phyloP scores from a whole-genome alignment of 768 basidiomycete genomes.

The Psilocybe azurescens region DNA sequence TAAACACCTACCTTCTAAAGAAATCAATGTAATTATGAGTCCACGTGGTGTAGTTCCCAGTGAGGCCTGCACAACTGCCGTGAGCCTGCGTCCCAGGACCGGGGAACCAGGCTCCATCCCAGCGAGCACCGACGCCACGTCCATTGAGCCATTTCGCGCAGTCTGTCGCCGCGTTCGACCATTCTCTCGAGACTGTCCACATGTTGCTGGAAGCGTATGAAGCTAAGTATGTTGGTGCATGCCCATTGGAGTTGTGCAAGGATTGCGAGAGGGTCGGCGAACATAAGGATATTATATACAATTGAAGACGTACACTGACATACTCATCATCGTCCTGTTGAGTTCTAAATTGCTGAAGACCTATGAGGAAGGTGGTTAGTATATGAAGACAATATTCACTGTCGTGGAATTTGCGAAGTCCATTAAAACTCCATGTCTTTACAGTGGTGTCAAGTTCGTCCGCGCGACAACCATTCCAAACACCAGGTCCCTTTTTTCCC shows the following conservation, averaged over 20 bases:
- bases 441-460: slow-evolving; percentile 55
- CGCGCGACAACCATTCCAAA: slow-evolving; percentile 20
- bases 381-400: background rate
- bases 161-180: slow-evolving; percentile 76
- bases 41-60: slow-evolving; percentile 61
- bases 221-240: slow-evolving; percentile 52
- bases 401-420: slow-evolving; percentile 54
- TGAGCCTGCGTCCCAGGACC: slow-evolving; percentile 44
- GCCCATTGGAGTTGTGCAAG: slow-evolving; percentile 43
- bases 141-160: slow-evolving; percentile 86
- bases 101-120: slow-evolving; percentile 56
- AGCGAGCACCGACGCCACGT: slow-evolving; percentile 68
- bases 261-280: background rate
- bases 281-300: background rate
- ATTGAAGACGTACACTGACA: slow-evolving; percentile 46
- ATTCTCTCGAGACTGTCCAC: slow-evolving; percentile 80
- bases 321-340: slow-evolving; percentile 59
- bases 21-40: slow-evolving; percentile 66
- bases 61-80: slow-evolving; percentile 67
- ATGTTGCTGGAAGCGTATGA: slow-evolving; percentile 57
- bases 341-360: slow-evolving; percentile 69
- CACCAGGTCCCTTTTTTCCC: no score
- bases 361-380: slow-evolving; percentile 27
- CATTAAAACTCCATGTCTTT: slow-evolving; percentile 65
- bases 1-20: slow-evolving; percentile 55